A percentile compares a stretch with the other conserved stretches of the same genome.
Conservation (phyloP, 805 yeast species). For the Ogataea degrootiae region DNA sequence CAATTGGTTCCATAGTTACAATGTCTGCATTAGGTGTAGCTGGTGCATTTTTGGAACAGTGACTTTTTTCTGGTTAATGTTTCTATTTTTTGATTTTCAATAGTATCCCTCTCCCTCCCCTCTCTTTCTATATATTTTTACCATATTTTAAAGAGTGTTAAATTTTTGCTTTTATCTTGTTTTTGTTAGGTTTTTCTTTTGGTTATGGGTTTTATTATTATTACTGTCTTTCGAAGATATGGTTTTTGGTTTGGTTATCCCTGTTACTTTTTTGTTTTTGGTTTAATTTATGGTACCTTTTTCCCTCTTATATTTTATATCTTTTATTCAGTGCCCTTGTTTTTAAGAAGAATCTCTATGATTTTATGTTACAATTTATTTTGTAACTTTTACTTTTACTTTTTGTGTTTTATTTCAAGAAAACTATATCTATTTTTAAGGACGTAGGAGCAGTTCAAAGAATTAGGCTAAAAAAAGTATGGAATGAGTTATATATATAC, state of each 20-base stretch:
- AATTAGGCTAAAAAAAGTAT: neutral
- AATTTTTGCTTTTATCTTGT: neutral
- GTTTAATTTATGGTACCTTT: neutral
- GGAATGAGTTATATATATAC: neutral
- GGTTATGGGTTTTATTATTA: neutral
- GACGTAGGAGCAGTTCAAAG: neutral
- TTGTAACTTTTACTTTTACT: no score
- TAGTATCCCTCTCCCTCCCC: no score
- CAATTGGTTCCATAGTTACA: constrained; percentile 18
- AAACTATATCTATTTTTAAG: no score
- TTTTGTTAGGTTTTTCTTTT: neutral
- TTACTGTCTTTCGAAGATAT: no score
- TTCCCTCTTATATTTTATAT: neutral
- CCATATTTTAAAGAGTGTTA: no score
- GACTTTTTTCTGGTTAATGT: no score
- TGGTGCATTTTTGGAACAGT: constrained; percentile 5
- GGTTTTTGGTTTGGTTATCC: neutral
- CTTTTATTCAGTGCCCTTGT: no score
- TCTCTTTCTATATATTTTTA: no score
- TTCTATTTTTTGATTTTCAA: no score
- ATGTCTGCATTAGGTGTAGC: constrained; percentile 24
- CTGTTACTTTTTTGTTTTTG: neutral
- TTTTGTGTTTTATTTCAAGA: no score
- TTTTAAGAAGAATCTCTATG: no score
- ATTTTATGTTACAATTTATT: no score